Percentiles rank a stretch among this genome's conserved stretches.
phyloP scores from a whole-genome alignment of 345 rosid genomes.

The Acer yangbiense region DNA sequence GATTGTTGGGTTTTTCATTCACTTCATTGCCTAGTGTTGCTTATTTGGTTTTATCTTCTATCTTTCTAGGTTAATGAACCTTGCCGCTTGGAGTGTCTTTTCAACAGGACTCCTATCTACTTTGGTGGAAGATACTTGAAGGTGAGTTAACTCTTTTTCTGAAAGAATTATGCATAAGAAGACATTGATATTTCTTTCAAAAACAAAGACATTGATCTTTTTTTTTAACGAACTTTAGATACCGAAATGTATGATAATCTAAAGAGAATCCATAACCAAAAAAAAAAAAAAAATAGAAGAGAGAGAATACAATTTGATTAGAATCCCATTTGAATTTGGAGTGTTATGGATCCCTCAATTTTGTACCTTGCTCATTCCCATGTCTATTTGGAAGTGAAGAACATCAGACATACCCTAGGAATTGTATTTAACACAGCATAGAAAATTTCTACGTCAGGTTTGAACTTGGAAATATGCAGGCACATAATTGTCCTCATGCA shows the following conservation, averaged over 20 bases:
- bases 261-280: not conserved
- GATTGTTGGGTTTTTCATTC: not conserved
- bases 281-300: not conserved
- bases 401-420: not conserved
- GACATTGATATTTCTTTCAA: not conserved
- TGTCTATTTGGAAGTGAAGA: not conserved
- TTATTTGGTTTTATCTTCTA: conserved; percentile 10
- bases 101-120: conserved; percentile 68
- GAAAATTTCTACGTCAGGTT: not conserved
- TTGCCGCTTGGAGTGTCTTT: conserved; percentile 57
- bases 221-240: not conserved
- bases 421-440: not conserved
- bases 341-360: not conserved
- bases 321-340: not conserved
- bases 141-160: conserved; percentile 42
- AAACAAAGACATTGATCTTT: not conserved
- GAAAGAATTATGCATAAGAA: not conserved
- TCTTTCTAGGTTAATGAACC: conserved; percentile 61
- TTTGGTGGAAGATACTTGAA: conserved; percentile 92
- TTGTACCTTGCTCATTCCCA: not conserved
- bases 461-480: not conserved
- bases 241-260: not conserved
- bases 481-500: conserved; percentile 10
- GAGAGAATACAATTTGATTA: not conserved
- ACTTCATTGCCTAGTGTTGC: conserved; percentile 8